These are phyloP conservation scores for Calocera viscosa DNA, from an alignment of 768 basidiomycete genomes.

Conservation along the genomic window DNA sequence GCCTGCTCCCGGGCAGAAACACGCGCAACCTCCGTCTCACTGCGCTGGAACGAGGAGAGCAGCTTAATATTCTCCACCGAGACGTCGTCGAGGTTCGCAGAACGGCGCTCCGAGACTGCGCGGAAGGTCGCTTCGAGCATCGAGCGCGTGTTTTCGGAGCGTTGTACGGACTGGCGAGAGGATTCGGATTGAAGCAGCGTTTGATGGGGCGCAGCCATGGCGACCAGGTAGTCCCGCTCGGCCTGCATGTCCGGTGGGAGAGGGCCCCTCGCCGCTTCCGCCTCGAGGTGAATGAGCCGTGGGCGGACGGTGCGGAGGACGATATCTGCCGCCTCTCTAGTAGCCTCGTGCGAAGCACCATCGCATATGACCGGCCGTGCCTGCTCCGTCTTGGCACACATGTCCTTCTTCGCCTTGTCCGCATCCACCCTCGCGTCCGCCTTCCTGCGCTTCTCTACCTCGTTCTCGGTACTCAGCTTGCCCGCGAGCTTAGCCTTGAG, in stretches of 20 bases:
- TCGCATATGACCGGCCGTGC: slow-evolving; percentile 58
- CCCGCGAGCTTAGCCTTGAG: slow-evolving; percentile 77
- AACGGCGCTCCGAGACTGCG: slow-evolving; percentile 67
- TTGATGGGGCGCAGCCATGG: slow-evolving; percentile 61
- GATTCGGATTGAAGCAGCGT: slow-evolving; percentile 48
- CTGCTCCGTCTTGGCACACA: slow-evolving; percentile 58
- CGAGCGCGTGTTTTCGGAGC: slow-evolving; percentile 58
- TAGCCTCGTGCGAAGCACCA: slow-evolving; percentile 61
- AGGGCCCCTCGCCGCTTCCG: slow-evolving; percentile 33
- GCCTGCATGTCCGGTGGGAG: slow-evolving; percentile 52
- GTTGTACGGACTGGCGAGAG: slow-evolving; percentile 43
- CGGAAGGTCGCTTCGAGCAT: slow-evolving; percentile 80
- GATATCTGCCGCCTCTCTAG: slow-evolving; percentile 53
- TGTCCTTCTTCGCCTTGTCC: slow-evolving; percentile 58
- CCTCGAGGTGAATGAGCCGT: slow-evolving; percentile 40
- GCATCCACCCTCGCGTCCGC: slow-evolving; percentile 61
- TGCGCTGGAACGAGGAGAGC: slow-evolving; percentile 49
- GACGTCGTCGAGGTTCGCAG: slow-evolving; percentile 63
- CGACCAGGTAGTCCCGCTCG: slow-evolving; percentile 54
- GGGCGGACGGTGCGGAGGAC: slow-evolving; percentile 52
- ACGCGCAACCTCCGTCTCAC: slow-evolving; percentile 58
- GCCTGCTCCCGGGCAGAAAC: slow-evolving; percentile 54
- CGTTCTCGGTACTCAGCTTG: slow-evolving; percentile 49
- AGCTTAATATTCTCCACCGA: slow-evolving; percentile 58
- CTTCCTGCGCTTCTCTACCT: slow-evolving; percentile 52